These are phyloP conservation scores for Hawksworthiomyces lignivorus DNA, from an alignment of 2,329 filamentous ascomycete genomes.

Conservation along the genomic window DNA sequence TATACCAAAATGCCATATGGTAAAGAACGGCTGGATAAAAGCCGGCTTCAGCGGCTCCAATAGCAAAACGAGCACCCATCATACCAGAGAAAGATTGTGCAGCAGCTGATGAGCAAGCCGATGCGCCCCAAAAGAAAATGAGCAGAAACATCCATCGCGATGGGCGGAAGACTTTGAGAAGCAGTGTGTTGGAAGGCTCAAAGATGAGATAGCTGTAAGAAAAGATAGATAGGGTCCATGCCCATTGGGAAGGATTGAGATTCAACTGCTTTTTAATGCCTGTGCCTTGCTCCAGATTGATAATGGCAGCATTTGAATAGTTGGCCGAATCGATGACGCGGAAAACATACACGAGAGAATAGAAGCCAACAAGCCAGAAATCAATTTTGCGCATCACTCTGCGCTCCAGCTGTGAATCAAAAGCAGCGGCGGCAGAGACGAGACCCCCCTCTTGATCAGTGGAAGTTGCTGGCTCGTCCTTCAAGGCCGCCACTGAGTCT, in stretches of 20 bases:
- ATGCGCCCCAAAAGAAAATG: slow-evolving; percentile 28
- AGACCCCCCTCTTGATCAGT: not conserved
- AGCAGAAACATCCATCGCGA: slow-evolving; percentile 29
- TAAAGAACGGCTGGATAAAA: slow-evolving; percentile 29
- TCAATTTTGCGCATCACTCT: slow-evolving; percentile 27
- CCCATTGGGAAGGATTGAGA: slow-evolving; percentile 26
- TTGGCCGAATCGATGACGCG: slow-evolving; percentile 31
- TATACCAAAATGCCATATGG: slow-evolving; percentile 33
- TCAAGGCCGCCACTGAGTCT: not conserved
- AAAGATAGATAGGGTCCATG: slow-evolving; percentile 33
- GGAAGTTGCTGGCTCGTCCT: not conserved
- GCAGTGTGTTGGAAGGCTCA: slow-evolving; percentile 29
- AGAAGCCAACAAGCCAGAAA: slow-evolving; percentile 24
- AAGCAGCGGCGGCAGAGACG: no score
- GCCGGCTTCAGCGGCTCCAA: slow-evolving; percentile 28
- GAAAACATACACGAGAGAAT: slow-evolving; percentile 32
- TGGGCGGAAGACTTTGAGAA: slow-evolving; percentile 27
- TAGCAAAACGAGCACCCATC: slow-evolving; percentile 30
- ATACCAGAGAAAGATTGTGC: slow-evolving; percentile 27
- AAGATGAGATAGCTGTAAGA: slow-evolving; percentile 31
- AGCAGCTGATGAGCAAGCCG: slow-evolving; percentile 27
- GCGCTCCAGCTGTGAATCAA: no score
- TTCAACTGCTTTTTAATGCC: slow-evolving; percentile 31
- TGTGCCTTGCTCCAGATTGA: slow-evolving; percentile 30
- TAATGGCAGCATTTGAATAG: slow-evolving; percentile 32